Evolutionary conservation across 768 basidiomycete genomes (phyloP), one percentile per base, ranked within the genome.

Genomic region (Steccherinum ochraceum): DNA sequence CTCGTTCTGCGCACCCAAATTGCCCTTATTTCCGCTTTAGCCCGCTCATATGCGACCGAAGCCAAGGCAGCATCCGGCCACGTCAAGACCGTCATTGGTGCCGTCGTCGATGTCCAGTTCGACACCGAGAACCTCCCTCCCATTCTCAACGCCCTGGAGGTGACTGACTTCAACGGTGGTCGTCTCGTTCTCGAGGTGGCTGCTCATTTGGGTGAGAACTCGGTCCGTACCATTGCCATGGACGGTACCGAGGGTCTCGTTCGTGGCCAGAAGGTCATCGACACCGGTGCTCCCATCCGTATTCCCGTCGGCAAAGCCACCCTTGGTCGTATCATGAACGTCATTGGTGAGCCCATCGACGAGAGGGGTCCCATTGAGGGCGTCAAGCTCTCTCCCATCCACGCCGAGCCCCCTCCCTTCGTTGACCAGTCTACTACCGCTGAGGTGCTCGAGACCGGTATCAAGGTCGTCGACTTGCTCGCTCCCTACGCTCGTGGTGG

Each of bases 191-290:
- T 99, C 57, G 96, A 99, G 75, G 96, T 99, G 64, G 90, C 96
- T 57, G 92, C 93, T 55, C 96, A 99, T 69, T 78, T 99, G 51
- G 96, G 96, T 70, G 96, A 98, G 78, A 98, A 98, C 81, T 89
- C 93, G 21, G 93, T 96, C 70, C 91, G 96, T 64, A 95, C 92
- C 71, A 99, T 99, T 81, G 96, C 96, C 64, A 99, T 99, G 96
- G 96, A 97, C 67, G 94, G 95, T 86, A 99, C 96, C 48, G 96
- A 96, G 73, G 96, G 96, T 89, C 90, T 99, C 65, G 94, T 99
- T 59, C 93, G 96, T 73, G 96, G 96, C 46, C 89, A 94, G 71
- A 93, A 85, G 76, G 96, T 98, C 65, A 66, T 96, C 64, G 96
- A 98, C 74, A 96, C 95, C 35, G 96, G 96, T 68, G 77, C 86